Base-by-base conservation (phyloP, 208 protist species). In the Herpetomonas samuelpessoai region DNA sequence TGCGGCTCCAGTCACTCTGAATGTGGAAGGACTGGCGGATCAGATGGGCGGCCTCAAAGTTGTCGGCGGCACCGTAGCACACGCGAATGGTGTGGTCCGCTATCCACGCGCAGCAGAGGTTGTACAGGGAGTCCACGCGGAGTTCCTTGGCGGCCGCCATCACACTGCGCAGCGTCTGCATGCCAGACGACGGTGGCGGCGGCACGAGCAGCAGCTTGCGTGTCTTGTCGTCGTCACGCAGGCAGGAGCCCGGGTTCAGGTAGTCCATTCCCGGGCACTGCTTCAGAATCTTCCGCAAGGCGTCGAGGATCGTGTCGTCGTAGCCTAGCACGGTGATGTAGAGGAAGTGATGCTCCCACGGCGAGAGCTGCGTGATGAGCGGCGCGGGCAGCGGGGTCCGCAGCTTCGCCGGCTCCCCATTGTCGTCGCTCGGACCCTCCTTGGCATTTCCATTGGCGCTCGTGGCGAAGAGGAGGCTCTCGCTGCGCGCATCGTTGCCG, bases 11-110 rank as follows among this genome's bases (percentile, higher is more conserved):
- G 58, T 91, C 79, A 49, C 72, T 83, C 25, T 77, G 47, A 41
- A 88, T 67, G 12, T 71, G 35, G 46, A 94, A 90, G 48, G 72
- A 83, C 52, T 82, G 53, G 12, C 80, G 83, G n/a, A 94, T 82
- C 0, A 88, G 52, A 25, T 80, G 76, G 3, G 87, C 87, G 2
- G 87, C 78, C 55, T 82, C 77, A 47, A 94, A 86, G 67, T 79
- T 78, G 50, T 94, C 71, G 18, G 57, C 53, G 6, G 76, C 72
- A 2, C 68, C 66, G 69, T 91, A 91, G n/a, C 71, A 79, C 14
- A 64, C 65, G 19, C 81, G 74, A 22, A 88, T 65, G 52, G 90
- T 86, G 54, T 73, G 79, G 62, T 91, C 83, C 10, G 81, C 83
- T 47, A 79, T 56, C 76, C 83, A 94, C 29, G 81, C 81, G 0